Percentiles rank a stretch among this genome's conserved stretches.
These are phyloP conservation scores for Collybia nuda DNA, from an alignment of 768 basidiomycete genomes.

Conservation along the genomic window DNA sequence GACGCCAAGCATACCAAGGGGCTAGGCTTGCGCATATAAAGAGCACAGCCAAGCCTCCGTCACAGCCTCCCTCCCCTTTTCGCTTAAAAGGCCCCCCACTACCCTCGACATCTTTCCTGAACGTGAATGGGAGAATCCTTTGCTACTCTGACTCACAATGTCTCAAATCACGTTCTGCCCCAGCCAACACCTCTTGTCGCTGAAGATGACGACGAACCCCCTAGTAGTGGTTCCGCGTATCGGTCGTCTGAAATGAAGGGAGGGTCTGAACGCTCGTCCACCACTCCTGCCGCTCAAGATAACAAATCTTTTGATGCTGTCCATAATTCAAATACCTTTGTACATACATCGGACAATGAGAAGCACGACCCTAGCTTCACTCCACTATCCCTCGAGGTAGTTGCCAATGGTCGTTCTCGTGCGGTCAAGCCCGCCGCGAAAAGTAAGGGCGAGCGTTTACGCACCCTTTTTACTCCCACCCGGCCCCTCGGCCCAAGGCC, in stretches of 20 bases:
- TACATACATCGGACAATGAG: conserved; percentile 14
- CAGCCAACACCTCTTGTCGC: conserved; percentile 31
- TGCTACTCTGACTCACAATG: conserved; percentile 24
- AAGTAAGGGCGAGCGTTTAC: conserved; percentile 19
- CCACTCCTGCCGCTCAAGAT: conserved; percentile 7
- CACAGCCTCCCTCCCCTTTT: background rate
- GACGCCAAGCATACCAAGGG: conserved; percentile 5
- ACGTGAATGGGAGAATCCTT: conserved; percentile 40
- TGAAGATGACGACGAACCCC: conserved; percentile 45
- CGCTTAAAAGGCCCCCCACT: background rate
- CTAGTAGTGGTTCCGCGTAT: conserved; percentile 37
- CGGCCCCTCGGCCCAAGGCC: conserved; percentile 33
- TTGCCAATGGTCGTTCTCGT: background rate
- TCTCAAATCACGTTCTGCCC: conserved; percentile 25
- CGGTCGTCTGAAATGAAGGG: conserved; percentile 29
- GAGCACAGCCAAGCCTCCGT: no score
- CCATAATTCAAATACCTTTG: conserved; percentile 4
- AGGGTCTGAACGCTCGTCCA: background rate
- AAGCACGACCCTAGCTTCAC: conserved; percentile 10
- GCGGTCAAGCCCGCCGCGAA: background rate
- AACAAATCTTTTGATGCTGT: conserved; percentile 8
- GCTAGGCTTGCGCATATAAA: background rate
- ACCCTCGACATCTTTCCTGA: background rate
- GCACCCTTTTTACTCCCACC: conserved; percentile 29
- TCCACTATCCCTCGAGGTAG: background rate